Evolutionary conservation across 257 asterid genomes (phyloP).

Genomic region (Paulownia fortunei): DNA sequence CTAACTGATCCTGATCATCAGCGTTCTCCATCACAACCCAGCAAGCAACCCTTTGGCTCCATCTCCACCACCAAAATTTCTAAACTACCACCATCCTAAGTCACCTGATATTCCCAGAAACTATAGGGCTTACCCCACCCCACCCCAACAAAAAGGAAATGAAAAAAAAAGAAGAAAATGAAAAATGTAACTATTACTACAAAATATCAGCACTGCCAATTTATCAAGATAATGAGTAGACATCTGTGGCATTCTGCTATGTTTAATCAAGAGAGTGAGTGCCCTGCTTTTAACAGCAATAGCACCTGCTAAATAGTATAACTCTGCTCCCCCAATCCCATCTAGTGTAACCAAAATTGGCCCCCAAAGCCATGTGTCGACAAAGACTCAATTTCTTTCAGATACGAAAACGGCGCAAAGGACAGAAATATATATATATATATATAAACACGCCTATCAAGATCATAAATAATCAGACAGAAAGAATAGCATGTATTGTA

Average conservation of each 20-base stretch:
- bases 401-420: not conserved
- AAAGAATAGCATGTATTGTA: not conserved
- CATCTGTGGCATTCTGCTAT: not conserved
- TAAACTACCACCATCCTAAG: not conserved
- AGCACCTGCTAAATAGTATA: not conserved
- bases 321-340: slow-evolving; percentile 3
- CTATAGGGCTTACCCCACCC: not conserved
- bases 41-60: not conserved
- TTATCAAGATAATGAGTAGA: not conserved
- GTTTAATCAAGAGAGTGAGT: not conserved
- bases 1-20: not conserved
- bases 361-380: not conserved
- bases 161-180: not conserved
- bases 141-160: not conserved
- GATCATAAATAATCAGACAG: not conserved
- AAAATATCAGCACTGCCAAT: not conserved
- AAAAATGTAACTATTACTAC: not conserved
- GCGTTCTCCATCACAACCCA: not conserved
- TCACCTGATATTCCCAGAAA: not conserved
- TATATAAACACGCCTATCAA: not conserved
- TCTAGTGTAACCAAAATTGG: not conserved
- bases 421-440: not conserved
- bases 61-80: slow-evolving; percentile 2
- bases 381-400: not conserved
- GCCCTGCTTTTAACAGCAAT: not conserved